phyloP scores from a whole-genome alignment of 805 yeast species.

The Cyberlindnera samutprakarnensis region DNA sequence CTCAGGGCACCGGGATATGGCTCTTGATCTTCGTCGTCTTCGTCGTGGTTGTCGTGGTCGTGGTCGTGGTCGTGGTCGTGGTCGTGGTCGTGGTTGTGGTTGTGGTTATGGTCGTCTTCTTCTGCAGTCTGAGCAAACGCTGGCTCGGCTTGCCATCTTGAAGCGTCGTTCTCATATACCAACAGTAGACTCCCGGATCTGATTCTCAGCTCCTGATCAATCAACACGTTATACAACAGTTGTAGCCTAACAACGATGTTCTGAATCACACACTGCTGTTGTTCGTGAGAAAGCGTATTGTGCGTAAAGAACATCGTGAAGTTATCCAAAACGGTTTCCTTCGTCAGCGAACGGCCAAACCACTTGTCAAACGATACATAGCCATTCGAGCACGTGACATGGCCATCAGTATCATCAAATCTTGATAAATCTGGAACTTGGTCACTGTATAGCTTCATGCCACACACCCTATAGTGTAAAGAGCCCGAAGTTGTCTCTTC shows the following conservation, averaged over 20 bases:
- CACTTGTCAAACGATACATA: constrained; percentile 53
- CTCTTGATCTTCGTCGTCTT: constrained; percentile 25
- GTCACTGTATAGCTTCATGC: constrained; percentile 55
- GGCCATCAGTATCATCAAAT: constrained; percentile 10
- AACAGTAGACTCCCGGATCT: constrained; percentile 68
- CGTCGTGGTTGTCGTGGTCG: constrained; percentile 27
- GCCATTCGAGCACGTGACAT: constrained; percentile 24
- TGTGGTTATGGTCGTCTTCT: too few species aligned
- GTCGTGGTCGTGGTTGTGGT: constrained; percentile 25
- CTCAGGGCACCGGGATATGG: constrained; percentile 44
- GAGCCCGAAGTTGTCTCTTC: constrained; percentile 73
- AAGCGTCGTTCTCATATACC: constrained; percentile 60
- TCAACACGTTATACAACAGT: constrained; percentile 49
- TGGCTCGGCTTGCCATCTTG: constrained; percentile 46
- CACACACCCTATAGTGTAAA: constrained; percentile 74
- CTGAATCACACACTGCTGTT: constrained; percentile 31
- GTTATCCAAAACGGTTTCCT: constrained; percentile 35
- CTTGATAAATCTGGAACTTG: constrained; percentile 8
- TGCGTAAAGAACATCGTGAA: constrained; percentile 39
- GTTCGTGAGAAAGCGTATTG: constrained; percentile 24
- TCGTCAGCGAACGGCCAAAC: constrained; percentile 59
- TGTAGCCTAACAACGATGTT: constrained; percentile 54
- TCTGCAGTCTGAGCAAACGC: too few species aligned
- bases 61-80: constrained; percentile 23
- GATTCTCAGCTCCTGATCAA: constrained; percentile 46